Base-by-base conservation (phyloP, 2,329 filamentous ascomycete genomes). In the Metarhizium guizhouense region DNA sequence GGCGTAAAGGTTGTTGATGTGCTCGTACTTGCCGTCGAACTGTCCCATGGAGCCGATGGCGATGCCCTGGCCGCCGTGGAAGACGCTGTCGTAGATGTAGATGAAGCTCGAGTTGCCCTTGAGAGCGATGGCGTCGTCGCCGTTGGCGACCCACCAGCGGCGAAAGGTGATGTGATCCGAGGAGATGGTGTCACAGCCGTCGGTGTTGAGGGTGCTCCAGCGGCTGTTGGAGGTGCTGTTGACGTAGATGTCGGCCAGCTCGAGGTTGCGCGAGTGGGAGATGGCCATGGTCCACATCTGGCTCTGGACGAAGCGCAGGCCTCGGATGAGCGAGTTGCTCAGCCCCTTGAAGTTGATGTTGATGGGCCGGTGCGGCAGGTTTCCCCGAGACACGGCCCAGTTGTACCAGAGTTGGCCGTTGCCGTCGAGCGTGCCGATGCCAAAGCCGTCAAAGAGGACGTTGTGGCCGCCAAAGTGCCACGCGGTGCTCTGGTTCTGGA, bases 231-330 rank as follows among this genome's bases (percentile, higher is more conserved):
- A 71, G 0, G 74, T 76, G 63, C 74, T 82, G 66, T 82, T 82
- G 54, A 81, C 72, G 58, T 74, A 77, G 4, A 83, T 79, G 57
- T 78, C 72, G 52, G 77, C 70, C 6, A 83, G 68, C 0, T 77
- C 65, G 2, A 78, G 66, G 51, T 77, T 66, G 6, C 73, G 58
- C 3, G 76, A 77, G 62, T 77, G 67, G 10, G 77, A 77, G 34
- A 81, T 72, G 1, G 76, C 76, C 72, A 83, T 77, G 0, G 77
- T 78, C 75, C 81, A 84, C 81, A 84, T 84, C 67, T 84, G 81
- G 57, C 75, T 79, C 57, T 80, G 75, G 7, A 84, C 66, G 58
- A 81, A 82, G 2, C 70, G 70, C 16, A 83, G 57, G 3, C 77
- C 73, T 42, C 70, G 67, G 13, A 83, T 68, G 3, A 76, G 63